Evolutionary conservation across 345 rosid genomes (phyloP).

Genomic region (Lagerstroemia speciosa): DNA sequence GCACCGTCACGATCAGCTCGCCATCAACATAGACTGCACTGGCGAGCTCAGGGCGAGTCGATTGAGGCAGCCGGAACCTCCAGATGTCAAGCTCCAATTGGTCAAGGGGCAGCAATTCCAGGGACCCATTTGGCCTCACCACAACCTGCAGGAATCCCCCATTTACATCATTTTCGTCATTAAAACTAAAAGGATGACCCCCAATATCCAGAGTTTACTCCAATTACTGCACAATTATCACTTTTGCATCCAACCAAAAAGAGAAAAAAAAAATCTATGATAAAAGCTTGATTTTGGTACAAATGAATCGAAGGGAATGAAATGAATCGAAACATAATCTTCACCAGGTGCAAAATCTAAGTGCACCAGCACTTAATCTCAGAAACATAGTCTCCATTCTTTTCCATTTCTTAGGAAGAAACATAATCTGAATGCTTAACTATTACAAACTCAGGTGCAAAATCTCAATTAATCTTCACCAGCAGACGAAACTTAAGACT

Average conservation of each 20-base stretch:
- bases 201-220: too few relatives aligned
- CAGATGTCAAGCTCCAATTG: slow-evolving; percentile 87
- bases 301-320: too few relatives aligned
- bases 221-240: background rate
- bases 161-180: background rate
- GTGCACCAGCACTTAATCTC: too few relatives aligned
- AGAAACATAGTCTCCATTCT: too few relatives aligned
- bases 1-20: slow-evolving; percentile 80
- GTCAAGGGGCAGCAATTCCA: slow-evolving; percentile 46
- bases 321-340: too few relatives aligned
- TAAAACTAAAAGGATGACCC: background rate
- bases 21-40: slow-evolving; percentile 65
- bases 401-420: too few relatives aligned
- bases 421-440: background rate
- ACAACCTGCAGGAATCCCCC: slow-evolving; percentile 29
- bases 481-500: background rate
- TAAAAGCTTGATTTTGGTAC: too few relatives aligned
- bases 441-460: too few relatives aligned
- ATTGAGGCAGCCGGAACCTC: slow-evolving; percentile 86
- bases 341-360: too few relatives aligned
- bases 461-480: background rate
- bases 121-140: slow-evolving; percentile 53
- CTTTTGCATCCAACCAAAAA: background rate
- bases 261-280: too few relatives aligned
- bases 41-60: slow-evolving; percentile 83